Conservation (phyloP, 768 basidiomycete species). For the Leucosporidium creatinivorum region DNA sequence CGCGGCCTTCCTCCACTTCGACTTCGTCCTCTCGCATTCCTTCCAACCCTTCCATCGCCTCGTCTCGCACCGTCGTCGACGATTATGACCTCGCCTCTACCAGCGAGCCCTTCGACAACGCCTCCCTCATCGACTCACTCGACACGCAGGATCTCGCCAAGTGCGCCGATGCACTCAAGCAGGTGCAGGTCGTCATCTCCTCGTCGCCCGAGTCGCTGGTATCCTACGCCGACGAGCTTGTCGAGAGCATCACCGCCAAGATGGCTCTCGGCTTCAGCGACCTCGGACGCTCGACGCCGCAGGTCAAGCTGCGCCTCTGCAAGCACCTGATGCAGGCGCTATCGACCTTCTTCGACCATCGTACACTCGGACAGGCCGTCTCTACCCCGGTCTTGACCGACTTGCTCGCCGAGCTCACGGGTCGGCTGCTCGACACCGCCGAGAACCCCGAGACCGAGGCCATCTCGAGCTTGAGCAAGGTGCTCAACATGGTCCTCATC, state of each 20-base stretch:
- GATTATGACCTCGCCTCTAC: constrained; percentile 14
- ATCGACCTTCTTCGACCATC: constrained; percentile 87
- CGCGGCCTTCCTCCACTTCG: too few species aligned
- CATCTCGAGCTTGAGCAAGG: constrained; percentile 82
- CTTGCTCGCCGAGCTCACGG: constrained; percentile 82
- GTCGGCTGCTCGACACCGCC: constrained; percentile 87
- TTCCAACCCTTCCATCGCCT: neutral
- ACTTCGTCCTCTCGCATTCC: too few species aligned
- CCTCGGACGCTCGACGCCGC: constrained; percentile 20
- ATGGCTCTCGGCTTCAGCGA: constrained; percentile 83
- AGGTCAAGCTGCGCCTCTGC: constrained; percentile 67
- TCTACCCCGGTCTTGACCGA: constrained; percentile 76
- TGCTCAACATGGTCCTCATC: constrained; percentile 97
- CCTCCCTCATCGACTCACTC: constrained; percentile 19
- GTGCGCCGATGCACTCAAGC: constrained; percentile 90
- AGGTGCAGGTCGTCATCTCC: constrained; percentile 76
- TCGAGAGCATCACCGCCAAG: constrained; percentile 82
- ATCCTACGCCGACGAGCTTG: constrained; percentile 65
- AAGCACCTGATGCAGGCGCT: constrained; percentile 97
- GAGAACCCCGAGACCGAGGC: constrained; percentile 68
- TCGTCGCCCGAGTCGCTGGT: constrained; percentile 68
- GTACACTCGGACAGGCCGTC: constrained; percentile 75
- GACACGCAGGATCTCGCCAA: constrained; percentile 55
- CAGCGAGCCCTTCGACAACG: constrained; percentile 6
- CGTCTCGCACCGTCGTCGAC: constrained; percentile 1